These are phyloP conservation scores for Emergomyces orientalis DNA, from an alignment of 2,329 filamentous ascomycete genomes.

Conservation along the genomic window DNA sequence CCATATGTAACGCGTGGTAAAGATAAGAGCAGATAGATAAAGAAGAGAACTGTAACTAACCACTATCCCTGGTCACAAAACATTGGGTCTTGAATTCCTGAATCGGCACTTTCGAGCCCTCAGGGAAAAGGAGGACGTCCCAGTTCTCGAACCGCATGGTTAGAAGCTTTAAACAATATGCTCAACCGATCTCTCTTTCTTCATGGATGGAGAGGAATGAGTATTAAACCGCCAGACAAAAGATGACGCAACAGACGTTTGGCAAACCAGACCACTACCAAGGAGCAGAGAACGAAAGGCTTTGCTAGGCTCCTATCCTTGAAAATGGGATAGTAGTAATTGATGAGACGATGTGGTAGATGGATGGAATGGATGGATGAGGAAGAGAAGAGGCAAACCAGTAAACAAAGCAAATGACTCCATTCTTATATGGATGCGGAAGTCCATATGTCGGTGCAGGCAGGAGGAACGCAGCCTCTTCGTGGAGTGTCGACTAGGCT, in stretches of 20 bases:
- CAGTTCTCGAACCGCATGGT: conserved; percentile 76
- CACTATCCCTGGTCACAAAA: conserved; percentile 51
- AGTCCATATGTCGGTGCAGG: background rate
- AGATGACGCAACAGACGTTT: background rate
- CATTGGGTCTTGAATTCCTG: conserved; percentile 77
- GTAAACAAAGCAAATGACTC: background rate
- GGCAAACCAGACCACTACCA: background rate
- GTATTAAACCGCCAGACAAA: background rate
- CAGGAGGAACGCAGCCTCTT: background rate
- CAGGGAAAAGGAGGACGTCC: conserved; percentile 74
- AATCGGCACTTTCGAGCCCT: conserved; percentile 57
- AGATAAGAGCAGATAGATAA: conserved; percentile 19
- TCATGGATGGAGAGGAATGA: too few species aligned
- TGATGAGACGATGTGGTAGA: too few species aligned
- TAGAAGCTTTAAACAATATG: background rate
- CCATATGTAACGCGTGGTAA: conserved; percentile 10
- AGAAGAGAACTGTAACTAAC: conserved; percentile 22
- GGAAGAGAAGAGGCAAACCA: background rate
- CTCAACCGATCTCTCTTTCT: background rate
- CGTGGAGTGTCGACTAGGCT: background rate
- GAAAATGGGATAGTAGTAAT: background rate
- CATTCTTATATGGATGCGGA: background rate
- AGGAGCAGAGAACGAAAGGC: background rate
- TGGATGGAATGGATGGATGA: background rate
- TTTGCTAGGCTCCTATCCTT: background rate